Conservation (phyloP, 768 basidiomycete species). For the Tricholoma matsutake region DNA sequence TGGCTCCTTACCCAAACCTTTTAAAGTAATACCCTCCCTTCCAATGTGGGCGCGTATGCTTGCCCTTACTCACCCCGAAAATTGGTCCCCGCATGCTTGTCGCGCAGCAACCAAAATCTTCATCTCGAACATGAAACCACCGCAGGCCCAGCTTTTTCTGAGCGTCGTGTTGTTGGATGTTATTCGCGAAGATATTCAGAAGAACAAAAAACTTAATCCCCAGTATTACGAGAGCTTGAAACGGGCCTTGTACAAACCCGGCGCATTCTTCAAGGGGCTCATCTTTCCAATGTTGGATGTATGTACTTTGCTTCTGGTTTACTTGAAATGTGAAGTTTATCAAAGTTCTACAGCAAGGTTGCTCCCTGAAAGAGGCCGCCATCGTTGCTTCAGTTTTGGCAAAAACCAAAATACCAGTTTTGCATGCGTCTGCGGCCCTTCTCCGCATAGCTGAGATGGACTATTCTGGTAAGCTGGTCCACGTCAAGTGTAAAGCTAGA, state of each 20-base stretch:
- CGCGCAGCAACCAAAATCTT: constrained; percentile 93
- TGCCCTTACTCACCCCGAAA: constrained; percentile 86
- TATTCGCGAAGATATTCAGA: constrained; percentile 82
- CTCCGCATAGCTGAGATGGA: constrained; percentile 95
- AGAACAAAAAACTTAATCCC: constrained; percentile 85
- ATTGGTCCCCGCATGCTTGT: constrained; percentile 95
- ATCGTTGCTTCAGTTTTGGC: constrained; percentile 90
- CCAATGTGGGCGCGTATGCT: constrained; percentile 96
- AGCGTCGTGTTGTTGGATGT: constrained; percentile 90
- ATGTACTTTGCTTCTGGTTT: constrained; percentile 21
- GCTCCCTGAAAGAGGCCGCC: constrained; percentile 90
- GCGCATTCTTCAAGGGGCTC: constrained; percentile 97
- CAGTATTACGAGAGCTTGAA: constrained; percentile 95
- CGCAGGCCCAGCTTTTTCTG: constrained; percentile 89
- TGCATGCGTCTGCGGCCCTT: constrained; percentile 94
- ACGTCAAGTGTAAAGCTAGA: neutral
- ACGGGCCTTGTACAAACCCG: constrained; percentile 91
- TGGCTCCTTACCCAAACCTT: constrained; percentile 91
- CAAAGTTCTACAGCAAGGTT: constrained; percentile 50
- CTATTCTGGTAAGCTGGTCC: constrained; percentile 64
- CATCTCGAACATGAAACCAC: constrained; percentile 94
- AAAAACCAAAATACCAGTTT: constrained; percentile 90
- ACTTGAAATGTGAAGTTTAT: neutral
- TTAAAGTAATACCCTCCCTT: constrained; percentile 96
- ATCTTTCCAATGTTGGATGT: constrained; percentile 95